phyloP scores from a whole-genome alignment of 2,329 filamentous ascomycete species.

The Aureobasidium pullulans region DNA sequence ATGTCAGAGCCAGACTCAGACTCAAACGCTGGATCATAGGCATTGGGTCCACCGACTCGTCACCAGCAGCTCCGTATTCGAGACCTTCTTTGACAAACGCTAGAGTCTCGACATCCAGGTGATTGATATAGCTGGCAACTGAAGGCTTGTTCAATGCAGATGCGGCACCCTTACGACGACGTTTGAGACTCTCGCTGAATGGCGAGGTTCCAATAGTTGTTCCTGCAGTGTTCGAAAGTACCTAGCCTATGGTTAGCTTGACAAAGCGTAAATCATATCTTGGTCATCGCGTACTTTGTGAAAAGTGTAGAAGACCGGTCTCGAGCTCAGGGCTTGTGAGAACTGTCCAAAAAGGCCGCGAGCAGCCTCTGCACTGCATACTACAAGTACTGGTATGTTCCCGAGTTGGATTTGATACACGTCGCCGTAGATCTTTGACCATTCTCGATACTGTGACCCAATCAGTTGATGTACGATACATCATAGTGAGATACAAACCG shows the following conservation, averaged over 20 bases:
- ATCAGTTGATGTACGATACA: slow-evolving; percentile 11
- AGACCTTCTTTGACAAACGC: slow-evolving; percentile 56
- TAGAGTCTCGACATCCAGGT: slow-evolving; percentile 56
- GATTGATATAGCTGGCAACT: slow-evolving; percentile 54
- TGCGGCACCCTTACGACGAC: slow-evolving; percentile 57
- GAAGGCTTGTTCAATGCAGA: slow-evolving; percentile 59
- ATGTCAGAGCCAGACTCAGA: slow-evolving; percentile 54
- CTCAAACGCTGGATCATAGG: slow-evolving; percentile 60
- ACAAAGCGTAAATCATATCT: not conserved
- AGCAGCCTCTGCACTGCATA: slow-evolving; percentile 36
- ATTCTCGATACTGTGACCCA: slow-evolving; percentile 36
- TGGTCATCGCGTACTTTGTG: slow-evolving; percentile 29
- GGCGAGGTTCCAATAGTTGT: slow-evolving; percentile 63
- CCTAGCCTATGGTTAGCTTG: slow-evolving; percentile 30
- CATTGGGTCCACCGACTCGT: slow-evolving; percentile 54
- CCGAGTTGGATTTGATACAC: slow-evolving; percentile 42
- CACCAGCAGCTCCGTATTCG: slow-evolving; percentile 49
- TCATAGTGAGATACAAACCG: not conserved
- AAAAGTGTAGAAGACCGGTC: slow-evolving; percentile 40
- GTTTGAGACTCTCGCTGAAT: slow-evolving; percentile 57
- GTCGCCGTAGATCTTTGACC: slow-evolving; percentile 34
- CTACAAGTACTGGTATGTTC: slow-evolving; percentile 37
- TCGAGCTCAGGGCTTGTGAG: slow-evolving; percentile 34
- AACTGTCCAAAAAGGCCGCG: slow-evolving; percentile 36
- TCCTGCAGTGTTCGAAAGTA: slow-evolving; percentile 57